Base-by-base conservation (phyloP, 345 rosid species). In the Draba incana region DNA sequence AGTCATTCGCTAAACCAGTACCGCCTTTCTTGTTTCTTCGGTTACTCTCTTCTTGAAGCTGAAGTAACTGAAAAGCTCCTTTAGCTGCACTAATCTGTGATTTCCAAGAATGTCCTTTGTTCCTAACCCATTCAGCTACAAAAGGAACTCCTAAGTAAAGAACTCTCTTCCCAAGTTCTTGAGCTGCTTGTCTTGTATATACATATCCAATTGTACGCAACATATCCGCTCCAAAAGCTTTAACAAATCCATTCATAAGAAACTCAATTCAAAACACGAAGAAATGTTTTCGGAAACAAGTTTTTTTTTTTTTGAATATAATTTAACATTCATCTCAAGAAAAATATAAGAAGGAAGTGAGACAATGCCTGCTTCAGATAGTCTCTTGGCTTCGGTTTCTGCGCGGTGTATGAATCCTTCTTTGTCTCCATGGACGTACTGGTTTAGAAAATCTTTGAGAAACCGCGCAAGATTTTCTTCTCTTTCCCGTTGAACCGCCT, bases 81-180 rank as follows among this genome's bases (percentile, higher is more conserved):
- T 92, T 93, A n/a, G 97, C 94, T 47, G 98, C 98, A 57, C 92
- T 90, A 24, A 93, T 90, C 83, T 90, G 98, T 68, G 98, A 93
- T 76, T 90, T 93, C 68, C 90, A 85, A 61, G 78, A 88, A 63
- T 92, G 98, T 2, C 97, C 98, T 77, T 93, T 90, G 87, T 85
- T 87, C 77, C 98, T 85, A 62, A 93, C 87, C 98, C 98, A 93
- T 81, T 93, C 98, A 8, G 98, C 97, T 48, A 93, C 48, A 50
- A 93, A 93, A n/a, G 98, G 98, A 74, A 90, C 86, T 57, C 97
- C 98, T 45, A 93, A 75, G 71, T 84, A 87, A 45, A 82, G 77
- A 2, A 84, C 92, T 76, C 88, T 90, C 78, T 90, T 93, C 60
- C 98, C 97, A 62, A 93, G 97, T 62, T 93, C 98, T 78, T 88